phyloP scores from a whole-genome alignment of 176 grass and related monocot species.

The Avena atlantica region DNA sequence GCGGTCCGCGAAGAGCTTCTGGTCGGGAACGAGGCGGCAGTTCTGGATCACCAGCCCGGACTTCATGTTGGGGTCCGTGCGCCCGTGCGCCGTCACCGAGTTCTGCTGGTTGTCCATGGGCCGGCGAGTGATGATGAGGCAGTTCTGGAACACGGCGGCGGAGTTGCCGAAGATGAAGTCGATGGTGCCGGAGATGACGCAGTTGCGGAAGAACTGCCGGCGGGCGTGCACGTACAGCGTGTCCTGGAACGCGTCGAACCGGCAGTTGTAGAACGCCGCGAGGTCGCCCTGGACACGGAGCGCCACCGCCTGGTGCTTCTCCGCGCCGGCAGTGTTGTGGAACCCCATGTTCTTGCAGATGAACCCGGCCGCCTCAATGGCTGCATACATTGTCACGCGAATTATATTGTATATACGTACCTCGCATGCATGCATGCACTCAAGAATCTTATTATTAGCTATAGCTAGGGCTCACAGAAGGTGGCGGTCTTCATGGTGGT shows the following conservation, averaged over 20 bases:
- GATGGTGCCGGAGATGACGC: slow-evolving; percentile 80
- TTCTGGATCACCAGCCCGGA: slow-evolving; percentile 89
- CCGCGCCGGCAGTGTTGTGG: slow-evolving; percentile 85
- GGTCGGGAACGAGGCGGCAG: slow-evolving; percentile 68
- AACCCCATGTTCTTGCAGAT: slow-evolving; percentile 95
- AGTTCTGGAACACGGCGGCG: slow-evolving; percentile 80
- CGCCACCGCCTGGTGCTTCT: slow-evolving; percentile 79
- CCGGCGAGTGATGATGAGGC: slow-evolving; percentile 67
- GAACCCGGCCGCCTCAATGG: slow-evolving; percentile 58
- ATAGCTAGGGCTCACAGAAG: slow-evolving; percentile 54
- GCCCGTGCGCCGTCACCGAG: slow-evolving; percentile 77
- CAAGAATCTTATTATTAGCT: neutral
- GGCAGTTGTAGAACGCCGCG: slow-evolving; percentile 66
- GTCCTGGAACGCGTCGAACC: slow-evolving; percentile 89
- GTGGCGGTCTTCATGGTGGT: slow-evolving; percentile 74
- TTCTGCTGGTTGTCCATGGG: slow-evolving; percentile 81
- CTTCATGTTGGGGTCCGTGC: slow-evolving; percentile 72
- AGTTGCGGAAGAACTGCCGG: slow-evolving; percentile 86
- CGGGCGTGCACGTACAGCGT: slow-evolving; percentile 69
- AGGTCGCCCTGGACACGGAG: slow-evolving; percentile 67
- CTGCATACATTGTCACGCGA: slow-evolving; percentile 19
- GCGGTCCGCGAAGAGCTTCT: slow-evolving; percentile 56
- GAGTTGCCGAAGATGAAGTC: slow-evolving; percentile 96
- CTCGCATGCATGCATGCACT: neutral
- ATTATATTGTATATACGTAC: neutral